Evolutionary conservation across 306 rosid genomes (phyloP), one percentile per base, ranked within the genome.

Genomic region (Delonix regia): DNA sequence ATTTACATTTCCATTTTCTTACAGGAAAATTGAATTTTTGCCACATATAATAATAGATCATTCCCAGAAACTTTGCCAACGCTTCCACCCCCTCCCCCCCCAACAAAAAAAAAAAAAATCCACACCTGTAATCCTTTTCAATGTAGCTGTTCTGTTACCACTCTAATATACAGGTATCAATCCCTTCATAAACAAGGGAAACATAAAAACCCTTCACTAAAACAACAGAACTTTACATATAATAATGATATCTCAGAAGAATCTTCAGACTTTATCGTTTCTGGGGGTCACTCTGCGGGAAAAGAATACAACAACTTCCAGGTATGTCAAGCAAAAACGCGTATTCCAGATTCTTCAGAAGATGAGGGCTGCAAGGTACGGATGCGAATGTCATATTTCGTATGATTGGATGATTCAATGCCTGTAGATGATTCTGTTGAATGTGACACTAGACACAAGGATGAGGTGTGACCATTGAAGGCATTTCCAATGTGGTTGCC

Each of bases 331-430:
- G 69, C 75, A 7, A 77, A 68, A n/a, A 81, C 16, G 4, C 82
- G 78, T 65, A 79, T 52, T 24, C 83, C 86, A 44, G 79, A 78
- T 78, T 80, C 87, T 61, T 86, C 78, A 21, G 92, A 92, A 73
- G 94, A 88, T 1, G 90, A 88, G 71, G 99, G 99, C 80, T 92
- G 97, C 30, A 95, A 87, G 13, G 98, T 84, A 45, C 96, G 89
- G 71, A 95, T 89, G 74, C 81, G 86, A 47, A 95, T 91, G 56
- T 88, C 85, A 74, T 89, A 95, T 76, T 89, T 88, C 22, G 75
- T 84, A 56, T 60, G 71, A 79, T 4, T 83, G 6, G 91, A 60
- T 71, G 68, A 56, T 73, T 85, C 82, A 7, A 48, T 73, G 57
- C 75, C 83, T 12, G 86, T 70, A 38, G 93, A 82, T 47, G 92